Evolutionary conservation across 768 basidiomycete genomes (phyloP).

Genomic region (Botryobasidium botryosum): DNA sequence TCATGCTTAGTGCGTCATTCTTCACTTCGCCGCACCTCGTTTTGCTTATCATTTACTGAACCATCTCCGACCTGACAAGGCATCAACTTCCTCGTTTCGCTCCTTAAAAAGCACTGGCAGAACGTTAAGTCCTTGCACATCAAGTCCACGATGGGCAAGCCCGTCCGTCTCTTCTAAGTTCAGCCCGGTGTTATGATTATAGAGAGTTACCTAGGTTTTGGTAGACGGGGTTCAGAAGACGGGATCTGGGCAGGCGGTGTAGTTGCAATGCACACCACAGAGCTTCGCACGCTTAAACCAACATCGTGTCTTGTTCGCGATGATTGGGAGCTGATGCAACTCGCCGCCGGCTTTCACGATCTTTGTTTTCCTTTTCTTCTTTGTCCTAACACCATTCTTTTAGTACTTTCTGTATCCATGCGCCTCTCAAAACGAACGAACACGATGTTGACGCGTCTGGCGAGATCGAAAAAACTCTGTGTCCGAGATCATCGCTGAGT

Average conservation of each 20-base stretch:
- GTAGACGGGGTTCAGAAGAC: conserved; percentile 12
- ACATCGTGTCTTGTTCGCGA: conserved; percentile 45
- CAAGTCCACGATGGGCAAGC: conserved; percentile 99
- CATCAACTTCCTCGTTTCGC: conserved; percentile 98
- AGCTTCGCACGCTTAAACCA: conserved; percentile 99
- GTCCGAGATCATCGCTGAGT: too few species aligned
- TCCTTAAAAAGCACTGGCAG: conserved; percentile 99
- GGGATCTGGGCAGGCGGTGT: conserved; percentile 16
- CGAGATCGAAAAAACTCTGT: too few species aligned
- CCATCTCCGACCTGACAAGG: conserved; percentile 27
- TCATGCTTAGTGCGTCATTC: conserved; percentile 72
- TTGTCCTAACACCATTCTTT: too few species aligned
- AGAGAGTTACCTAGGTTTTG: conserved; percentile 8
- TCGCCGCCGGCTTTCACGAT: too few species aligned
- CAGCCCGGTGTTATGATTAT: conserved; percentile 3
- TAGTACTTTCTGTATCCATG: too few species aligned
- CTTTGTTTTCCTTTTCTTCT: too few species aligned
- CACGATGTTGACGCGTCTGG: too few species aligned
- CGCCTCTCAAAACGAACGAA: too few species aligned
- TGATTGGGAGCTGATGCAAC: conserved; percentile 91
- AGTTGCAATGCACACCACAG: conserved; percentile 72
- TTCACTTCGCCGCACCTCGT: background rate
- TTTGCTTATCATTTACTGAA: background rate
- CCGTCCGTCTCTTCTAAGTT: conserved; percentile 75
- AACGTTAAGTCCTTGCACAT: conserved; percentile 98